Evolutionary conservation across 805 yeast genomes (phyloP), one percentile per base, ranked within the genome.

Genomic region (Candida ortonii): DNA sequence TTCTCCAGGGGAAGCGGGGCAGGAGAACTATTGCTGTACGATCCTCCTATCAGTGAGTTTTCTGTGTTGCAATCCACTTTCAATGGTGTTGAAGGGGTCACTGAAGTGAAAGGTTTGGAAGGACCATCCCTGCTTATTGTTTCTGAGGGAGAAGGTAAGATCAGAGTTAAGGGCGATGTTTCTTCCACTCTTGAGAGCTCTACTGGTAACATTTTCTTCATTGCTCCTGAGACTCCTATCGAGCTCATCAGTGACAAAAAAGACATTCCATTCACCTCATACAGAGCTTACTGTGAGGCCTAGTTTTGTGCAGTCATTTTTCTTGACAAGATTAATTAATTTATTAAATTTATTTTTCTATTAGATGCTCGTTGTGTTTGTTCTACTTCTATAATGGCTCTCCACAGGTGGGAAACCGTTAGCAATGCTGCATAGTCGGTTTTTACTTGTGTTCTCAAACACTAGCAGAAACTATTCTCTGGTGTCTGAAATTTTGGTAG

Each of bases 31-130:
- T 71, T 70, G 23, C 66, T 89, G 47, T 93, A 80, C 64, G 84
- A 93, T 59, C 99, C 99, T 21, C 99, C 99, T 39, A 93, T 93
- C 56, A 95, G 80, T 43, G 99, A 93, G 68, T 93, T 93, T 55
- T 73, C 96, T 5, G 97, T 93, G n/a, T 71, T 93, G 53, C 88
- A 85, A 64, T 81, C 90, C 27, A 73, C 76, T 28, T 80, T 82
- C 53, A 67, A 70, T 33, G 57, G 64, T 25, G 55, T 69, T 8
- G 73, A 71, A 27, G 68, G 76, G 48, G 59, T 55, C 12, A 84
- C 84, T 58, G 53, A 57, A 22, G 72, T 80, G 49, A 73, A 77
- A 34, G 78, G 68, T 5, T 66, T 93, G 28, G 65, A 76, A 27
- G 97, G 97, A 31, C 97, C 98, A 47, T 84, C 95, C 30, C 81